phyloP scores from a whole-genome alignment of 2,329 filamentous ascomycete genomes.

The Fusarium albosuccineum region DNA sequence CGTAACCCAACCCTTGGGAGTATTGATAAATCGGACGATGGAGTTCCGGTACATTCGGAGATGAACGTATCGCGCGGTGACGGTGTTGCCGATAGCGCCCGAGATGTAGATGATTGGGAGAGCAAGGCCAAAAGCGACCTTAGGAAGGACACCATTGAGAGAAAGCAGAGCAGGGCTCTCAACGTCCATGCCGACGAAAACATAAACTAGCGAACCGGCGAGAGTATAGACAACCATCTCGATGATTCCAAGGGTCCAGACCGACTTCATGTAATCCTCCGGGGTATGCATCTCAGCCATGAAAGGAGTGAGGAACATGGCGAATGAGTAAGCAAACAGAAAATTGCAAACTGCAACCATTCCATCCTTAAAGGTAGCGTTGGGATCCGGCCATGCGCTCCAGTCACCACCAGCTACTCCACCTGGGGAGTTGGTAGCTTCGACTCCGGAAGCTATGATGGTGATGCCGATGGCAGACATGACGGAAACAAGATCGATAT shows the following conservation, averaged over 20 bases:
- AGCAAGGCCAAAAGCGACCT: constrained; percentile 74
- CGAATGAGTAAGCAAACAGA: constrained; percentile 71
- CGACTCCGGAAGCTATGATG: constrained; percentile 70
- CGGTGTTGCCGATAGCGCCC: constrained; percentile 70
- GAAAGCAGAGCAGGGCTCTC: constrained; percentile 73
- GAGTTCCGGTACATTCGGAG: constrained; percentile 41
- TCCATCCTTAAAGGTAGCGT: constrained; percentile 60
- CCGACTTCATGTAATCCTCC: constrained; percentile 58
- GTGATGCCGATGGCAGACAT: constrained; percentile 70
- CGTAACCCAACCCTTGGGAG: constrained; percentile 50
- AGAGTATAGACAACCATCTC: constrained; percentile 73
- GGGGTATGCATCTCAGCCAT: constrained; percentile 61
- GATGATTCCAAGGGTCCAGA: constrained; percentile 68
- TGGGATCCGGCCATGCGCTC: constrained; percentile 53
- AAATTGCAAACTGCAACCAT: constrained; percentile 73
- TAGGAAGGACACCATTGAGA: constrained; percentile 65
- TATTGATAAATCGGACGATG: constrained; percentile 37
- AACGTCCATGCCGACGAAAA: constrained; percentile 71
- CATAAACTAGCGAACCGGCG: constrained; percentile 73
- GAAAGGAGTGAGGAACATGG: constrained; percentile 58
- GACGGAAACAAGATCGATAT: constrained; percentile 28
- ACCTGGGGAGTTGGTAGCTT: constrained; percentile 13
- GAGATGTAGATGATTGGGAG: constrained; percentile 77
- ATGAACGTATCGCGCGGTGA: constrained; percentile 53
- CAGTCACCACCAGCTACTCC: constrained; percentile 39